Base-by-base conservation (phyloP, 306 rosid genomes). In the Quercus parvula region DNA sequence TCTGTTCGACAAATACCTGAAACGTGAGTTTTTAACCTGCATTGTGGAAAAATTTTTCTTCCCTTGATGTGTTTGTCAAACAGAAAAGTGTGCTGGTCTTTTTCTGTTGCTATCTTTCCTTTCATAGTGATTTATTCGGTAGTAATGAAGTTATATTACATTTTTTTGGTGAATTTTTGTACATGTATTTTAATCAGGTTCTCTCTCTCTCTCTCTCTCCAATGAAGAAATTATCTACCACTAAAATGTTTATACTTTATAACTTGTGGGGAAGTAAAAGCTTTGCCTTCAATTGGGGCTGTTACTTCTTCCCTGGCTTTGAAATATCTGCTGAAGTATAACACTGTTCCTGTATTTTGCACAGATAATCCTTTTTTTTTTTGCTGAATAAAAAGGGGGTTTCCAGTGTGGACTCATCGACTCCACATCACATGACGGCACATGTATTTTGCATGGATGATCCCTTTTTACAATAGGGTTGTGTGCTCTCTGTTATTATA, bases 1-100 rank as follows among this genome's bases (percentile, higher is more conserved):
- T 81, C 85, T 88, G 52, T 88, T 88, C 70, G 89, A 88, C 27
- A 89, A 87, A 71, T 88, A 58, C 77, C 73, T 88, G 89, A 88
- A 88, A 85, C 89, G 91, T 88, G 79, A 85, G 91, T 81, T 33
- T 8, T 46, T 59, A 30, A 41, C 58, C 17, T 44, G 38, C 63
- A 44, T 13, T 51, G 27, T 54, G 17, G 12, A 35, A 73, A 13
- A 28, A 5, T 17, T 62, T 30, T 22, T 17, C 66, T 38, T 13
- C 19, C 51, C 69, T 14, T 38, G 19, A 62, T 71, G 56, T 69
- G 25, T 28, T 25, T 64, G 61, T 30, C 22, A 30, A 28, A 2
- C 44, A 64, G 70, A 30, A 64, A 35, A 17, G 54, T 46, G 54
- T 9, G 15, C 54, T 46, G 54, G 54, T 46, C 4, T 46, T 64